These are phyloP conservation scores for Knufia petricola DNA, from an alignment of 2,329 filamentous ascomycete genomes.

Conservation along the genomic window DNA sequence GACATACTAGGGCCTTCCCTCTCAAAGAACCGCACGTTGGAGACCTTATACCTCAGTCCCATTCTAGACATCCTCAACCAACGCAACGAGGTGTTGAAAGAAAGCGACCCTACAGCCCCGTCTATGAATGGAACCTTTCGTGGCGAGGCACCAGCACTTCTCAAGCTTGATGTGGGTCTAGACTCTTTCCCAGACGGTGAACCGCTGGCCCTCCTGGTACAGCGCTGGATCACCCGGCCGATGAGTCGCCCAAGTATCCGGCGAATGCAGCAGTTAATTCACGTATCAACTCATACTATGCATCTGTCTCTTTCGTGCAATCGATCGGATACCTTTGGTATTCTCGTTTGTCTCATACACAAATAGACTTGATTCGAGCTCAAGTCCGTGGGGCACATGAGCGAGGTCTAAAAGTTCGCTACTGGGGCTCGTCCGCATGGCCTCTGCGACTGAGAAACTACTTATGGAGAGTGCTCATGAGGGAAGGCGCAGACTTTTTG, in stretches of 20 bases:
- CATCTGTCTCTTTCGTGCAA: conserved; percentile 42
- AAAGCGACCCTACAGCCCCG: no score
- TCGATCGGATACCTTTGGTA: conserved; percentile 44
- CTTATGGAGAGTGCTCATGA: conserved; percentile 44
- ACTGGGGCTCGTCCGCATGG: conserved; percentile 50
- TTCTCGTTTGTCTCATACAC: conserved; percentile 34
- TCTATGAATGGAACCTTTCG: no score
- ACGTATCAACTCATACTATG: conserved; percentile 46
- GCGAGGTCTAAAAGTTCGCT: conserved; percentile 45
- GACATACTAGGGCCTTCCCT: conserved; percentile 41
- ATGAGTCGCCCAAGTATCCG: no score
- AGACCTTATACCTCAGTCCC: conserved; percentile 44
- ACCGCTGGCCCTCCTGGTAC: no score
- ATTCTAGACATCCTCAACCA: conserved; percentile 39
- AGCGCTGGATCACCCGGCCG: no score
- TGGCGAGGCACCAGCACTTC: no score
- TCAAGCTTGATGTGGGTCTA: no score
- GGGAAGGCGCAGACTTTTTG: conserved; percentile 46
- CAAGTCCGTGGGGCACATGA: conserved; percentile 44
- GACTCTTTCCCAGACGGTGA: no score
- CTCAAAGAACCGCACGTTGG: conserved; percentile 38
- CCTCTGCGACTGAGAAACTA: conserved; percentile 44
- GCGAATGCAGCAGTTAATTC: conserved; percentile 39
- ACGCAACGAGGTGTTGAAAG: conserved; percentile 36
- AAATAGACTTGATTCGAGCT: conserved; percentile 38